These are phyloP conservation scores for Metarhizium guizhouense DNA, from an alignment of 2,329 filamentous ascomycete species.

Conservation along the genomic window DNA sequence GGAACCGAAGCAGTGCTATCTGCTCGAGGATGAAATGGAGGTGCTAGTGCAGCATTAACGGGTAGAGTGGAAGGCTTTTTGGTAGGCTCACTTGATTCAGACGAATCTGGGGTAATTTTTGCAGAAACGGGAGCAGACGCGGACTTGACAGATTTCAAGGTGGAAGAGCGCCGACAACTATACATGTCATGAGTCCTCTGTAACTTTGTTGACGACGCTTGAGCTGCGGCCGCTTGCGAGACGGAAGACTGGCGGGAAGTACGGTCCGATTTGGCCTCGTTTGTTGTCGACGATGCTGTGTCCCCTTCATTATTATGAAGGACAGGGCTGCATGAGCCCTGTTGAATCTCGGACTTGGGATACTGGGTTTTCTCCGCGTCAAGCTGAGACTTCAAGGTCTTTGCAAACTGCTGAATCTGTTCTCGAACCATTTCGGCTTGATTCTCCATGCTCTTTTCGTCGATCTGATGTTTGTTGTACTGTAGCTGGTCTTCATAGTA, in stretches of 20 bases:
- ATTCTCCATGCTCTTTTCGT: constrained; percentile 41
- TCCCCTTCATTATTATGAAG: constrained; percentile 9
- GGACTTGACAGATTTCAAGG: constrained; percentile 21
- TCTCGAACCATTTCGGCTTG: constrained; percentile 32
- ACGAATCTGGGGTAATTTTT: constrained; percentile 11
- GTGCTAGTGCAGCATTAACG: constrained; percentile 37
- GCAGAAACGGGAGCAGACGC: constrained; percentile 11
- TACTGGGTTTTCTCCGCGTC: constrained; percentile 35
- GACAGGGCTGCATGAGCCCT: constrained; percentile 11
- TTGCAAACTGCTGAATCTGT: constrained; percentile 42
- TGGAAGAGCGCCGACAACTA: constrained; percentile 12
- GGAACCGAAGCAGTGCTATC: constrained; percentile 12
- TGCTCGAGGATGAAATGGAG: constrained; percentile 37
- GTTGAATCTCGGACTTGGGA: constrained; percentile 23
- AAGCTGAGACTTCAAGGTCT: constrained; percentile 33
- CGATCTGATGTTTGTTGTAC: constrained; percentile 55
- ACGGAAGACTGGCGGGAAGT: constrained; percentile 8
- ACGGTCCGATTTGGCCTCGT: constrained; percentile 8
- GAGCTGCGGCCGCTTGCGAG: constrained; percentile 9
- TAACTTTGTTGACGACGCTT: constrained; percentile 5
- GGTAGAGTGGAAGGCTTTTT: constrained; percentile 31
- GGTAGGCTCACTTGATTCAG: constrained; percentile 14
- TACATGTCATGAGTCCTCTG: constrained; percentile 8
- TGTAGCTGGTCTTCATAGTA: constrained; percentile 49
- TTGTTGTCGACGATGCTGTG: constrained; percentile 9